These are phyloP conservation scores for Pilobolus umbonatus DNA, from an alignment of 192 early-diverging fungal species.

Conservation along the genomic window DNA sequence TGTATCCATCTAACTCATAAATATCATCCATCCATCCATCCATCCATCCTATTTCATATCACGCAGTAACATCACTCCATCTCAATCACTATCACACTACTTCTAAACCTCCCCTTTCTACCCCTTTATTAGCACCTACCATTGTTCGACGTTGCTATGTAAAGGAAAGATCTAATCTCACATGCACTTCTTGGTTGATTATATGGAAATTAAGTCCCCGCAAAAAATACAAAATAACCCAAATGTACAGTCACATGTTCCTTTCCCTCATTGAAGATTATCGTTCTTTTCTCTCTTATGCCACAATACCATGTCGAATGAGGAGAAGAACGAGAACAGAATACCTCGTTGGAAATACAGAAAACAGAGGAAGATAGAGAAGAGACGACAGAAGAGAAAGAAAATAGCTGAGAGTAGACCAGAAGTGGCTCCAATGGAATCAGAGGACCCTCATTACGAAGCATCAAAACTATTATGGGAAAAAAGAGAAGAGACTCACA, in stretches of 20 bases:
- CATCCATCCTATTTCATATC: slow-evolving; percentile 12
- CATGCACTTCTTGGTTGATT: too few relatives aligned
- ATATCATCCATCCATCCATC: slow-evolving; percentile 26
- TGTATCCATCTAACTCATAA: too few relatives aligned
- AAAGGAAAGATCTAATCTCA: slow-evolving; percentile 12
- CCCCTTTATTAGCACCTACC: neutral
- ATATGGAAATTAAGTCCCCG: too few relatives aligned
- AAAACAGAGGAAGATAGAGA: slow-evolving; percentile 9
- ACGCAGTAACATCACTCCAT: neutral
- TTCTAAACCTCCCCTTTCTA: too few relatives aligned
- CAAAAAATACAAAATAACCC: neutral
- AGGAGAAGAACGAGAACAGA: neutral
- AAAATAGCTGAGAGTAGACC: neutral
- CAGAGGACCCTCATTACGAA: neutral
- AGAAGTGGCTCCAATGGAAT: neutral
- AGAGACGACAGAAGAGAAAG: slow-evolving; percentile 3
- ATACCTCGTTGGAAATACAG: neutral
- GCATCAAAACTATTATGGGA: slow-evolving; percentile 3
- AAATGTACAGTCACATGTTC: neutral
- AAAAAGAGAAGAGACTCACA: slow-evolving; percentile 6
- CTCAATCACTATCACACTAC: too few relatives aligned
- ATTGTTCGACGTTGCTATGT: slow-evolving; percentile 20
- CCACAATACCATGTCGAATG: neutral
- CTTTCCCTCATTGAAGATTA: neutral
- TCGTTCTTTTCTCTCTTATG: neutral